A percentile compares a stretch with the other conserved stretches of the same genome.
These are phyloP conservation scores for Kuraishia capsulata DNA, from an alignment of 805 yeast genomes.

Conservation along the genomic window DNA sequence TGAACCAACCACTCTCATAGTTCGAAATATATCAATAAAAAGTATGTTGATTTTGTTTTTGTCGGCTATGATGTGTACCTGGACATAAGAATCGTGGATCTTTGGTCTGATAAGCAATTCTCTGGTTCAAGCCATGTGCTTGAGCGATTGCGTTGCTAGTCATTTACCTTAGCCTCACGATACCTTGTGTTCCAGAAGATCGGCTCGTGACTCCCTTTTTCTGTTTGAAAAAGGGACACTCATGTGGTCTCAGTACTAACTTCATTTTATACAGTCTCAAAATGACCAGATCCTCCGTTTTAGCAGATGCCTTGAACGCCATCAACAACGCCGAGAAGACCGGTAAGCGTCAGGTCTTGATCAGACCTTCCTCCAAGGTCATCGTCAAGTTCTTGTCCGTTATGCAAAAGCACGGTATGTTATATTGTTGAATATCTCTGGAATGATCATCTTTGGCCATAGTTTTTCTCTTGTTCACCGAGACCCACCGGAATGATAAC, in stretches of 20 bases:
- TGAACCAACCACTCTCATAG: too few species aligned
- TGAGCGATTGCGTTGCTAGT: too few species aligned
- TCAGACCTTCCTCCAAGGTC: constrained; percentile 98
- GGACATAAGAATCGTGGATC: too few species aligned
- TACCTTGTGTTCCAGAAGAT: too few species aligned
- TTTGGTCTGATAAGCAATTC: too few species aligned
- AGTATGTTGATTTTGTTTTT: too few species aligned
- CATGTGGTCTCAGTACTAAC: constrained; percentile 1
- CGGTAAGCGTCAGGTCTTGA: constrained; percentile 97
- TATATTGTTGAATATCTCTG: constrained; percentile 16
- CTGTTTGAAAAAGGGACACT: neutral
- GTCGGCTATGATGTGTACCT: too few species aligned
- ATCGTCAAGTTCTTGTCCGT: constrained; percentile 94
- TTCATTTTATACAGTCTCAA: too few species aligned
- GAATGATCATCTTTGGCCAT: constrained; percentile 26
- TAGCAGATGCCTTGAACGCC: constrained; percentile 97
- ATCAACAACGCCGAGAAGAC: constrained; percentile 99
- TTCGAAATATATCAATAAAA: too few species aligned
- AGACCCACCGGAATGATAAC: constrained; percentile 96
- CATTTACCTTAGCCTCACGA: too few species aligned
- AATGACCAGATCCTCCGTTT: constrained; percentile 98
- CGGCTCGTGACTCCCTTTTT: neutral
- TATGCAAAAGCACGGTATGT: constrained; percentile 91
- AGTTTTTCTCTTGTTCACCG: constrained; percentile 21
- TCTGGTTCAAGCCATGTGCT: too few species aligned